Base-by-base conservation (phyloP, 768 basidiomycete genomes). In the Wakefieldia striispora region DNA sequence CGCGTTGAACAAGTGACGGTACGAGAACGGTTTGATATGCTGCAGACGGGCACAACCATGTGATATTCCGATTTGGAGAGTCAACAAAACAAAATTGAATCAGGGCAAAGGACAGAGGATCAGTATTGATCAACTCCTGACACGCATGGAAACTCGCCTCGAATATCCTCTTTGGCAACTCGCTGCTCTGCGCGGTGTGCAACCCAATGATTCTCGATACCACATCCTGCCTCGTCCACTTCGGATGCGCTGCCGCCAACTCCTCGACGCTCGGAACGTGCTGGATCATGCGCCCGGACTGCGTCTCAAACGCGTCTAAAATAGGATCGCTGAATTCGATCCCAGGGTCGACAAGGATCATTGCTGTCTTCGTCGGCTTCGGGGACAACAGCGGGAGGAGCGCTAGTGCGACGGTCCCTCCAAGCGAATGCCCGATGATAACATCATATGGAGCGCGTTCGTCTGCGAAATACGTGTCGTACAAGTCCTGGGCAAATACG, bases 391-490 rank as follows among this genome's bases (percentile, higher is more conserved):
- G 33, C 6, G 49, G 41, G 16, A 61, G 38, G 12, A 58, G 56
- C 4, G 47, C 44, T 10, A 61, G 37, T 1, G 33, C 14, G 19
- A 58, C 43, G 4, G 40, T 45, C 11, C 40, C 60, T 6, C 59
- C 55, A 1, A 61, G 23, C 2, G 52, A 61, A 40, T 54, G 56
- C 8, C 51, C 59, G 19, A 60, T 37, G 48, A 61, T 57, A 35
- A 54, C 45, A 39, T 58, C 52, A 26, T 53, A 61, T 8, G 38
- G 33, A 3, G 33, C 27, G 27, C 35, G 23, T 12, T 50, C 49
- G 31, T 40, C 26, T n/a, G 51, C 35, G 26, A 61, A 49, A 41
- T 61, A 61, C 7, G 55, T 45, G 29, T 49, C 35, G 20, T 48
- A 41, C 16, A 61, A 45, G 39, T 57, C 59, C 14, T 47, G 44